phyloP scores from a whole-genome alignment of 2,329 filamentous ascomycete genomes.

The Fusarium succisae region DNA sequence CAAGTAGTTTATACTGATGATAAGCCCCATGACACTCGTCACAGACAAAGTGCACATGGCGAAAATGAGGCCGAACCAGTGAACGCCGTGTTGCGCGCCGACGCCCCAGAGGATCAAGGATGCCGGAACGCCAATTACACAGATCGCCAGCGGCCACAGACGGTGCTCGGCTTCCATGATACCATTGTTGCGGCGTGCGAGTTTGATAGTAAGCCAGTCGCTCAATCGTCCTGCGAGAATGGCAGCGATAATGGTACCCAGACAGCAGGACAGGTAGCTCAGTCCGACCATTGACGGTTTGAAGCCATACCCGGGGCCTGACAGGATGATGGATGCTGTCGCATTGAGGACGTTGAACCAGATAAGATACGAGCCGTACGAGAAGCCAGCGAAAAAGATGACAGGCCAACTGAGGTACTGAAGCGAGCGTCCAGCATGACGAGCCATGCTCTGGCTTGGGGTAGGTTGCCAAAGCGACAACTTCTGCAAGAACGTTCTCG shows the following conservation, averaged over 20 bases:
- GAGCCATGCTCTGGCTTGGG: slow-evolving; percentile 45
- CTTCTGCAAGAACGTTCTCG: slow-evolving; percentile 55
- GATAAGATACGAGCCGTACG: slow-evolving; percentile 54
- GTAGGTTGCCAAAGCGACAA: slow-evolving; percentile 53
- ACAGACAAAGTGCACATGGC: slow-evolving; percentile 51
- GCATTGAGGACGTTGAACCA: slow-evolving; percentile 57
- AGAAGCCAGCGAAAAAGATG: slow-evolving; percentile 54
- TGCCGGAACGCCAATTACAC: slow-evolving; percentile 43
- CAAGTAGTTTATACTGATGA: slow-evolving; percentile 52
- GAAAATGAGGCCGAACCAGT: slow-evolving; percentile 55
- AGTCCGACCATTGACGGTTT: slow-evolving; percentile 51
- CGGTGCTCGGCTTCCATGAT: slow-evolving; percentile 54
- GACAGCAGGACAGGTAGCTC: slow-evolving; percentile 49
- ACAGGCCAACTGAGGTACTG: slow-evolving; percentile 53
- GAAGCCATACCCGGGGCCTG: slow-evolving; percentile 51
- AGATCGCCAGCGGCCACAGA: slow-evolving; percentile 51
- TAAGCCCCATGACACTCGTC: slow-evolving; percentile 48
- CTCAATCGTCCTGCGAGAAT: slow-evolving; percentile 47
- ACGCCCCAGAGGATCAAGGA: slow-evolving; percentile 48
- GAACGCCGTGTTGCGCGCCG: slow-evolving; percentile 49
- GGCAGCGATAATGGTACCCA: slow-evolving; percentile 47
- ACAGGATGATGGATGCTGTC: slow-evolving; percentile 53
- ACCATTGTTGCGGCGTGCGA: slow-evolving; percentile 53
- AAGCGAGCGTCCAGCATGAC: slow-evolving; percentile 49
- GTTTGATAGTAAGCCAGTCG: slow-evolving; percentile 51